These are phyloP conservation scores for Pseudocercospora musae DNA, from an alignment of 2,329 filamentous ascomycete genomes.

Conservation along the genomic window DNA sequence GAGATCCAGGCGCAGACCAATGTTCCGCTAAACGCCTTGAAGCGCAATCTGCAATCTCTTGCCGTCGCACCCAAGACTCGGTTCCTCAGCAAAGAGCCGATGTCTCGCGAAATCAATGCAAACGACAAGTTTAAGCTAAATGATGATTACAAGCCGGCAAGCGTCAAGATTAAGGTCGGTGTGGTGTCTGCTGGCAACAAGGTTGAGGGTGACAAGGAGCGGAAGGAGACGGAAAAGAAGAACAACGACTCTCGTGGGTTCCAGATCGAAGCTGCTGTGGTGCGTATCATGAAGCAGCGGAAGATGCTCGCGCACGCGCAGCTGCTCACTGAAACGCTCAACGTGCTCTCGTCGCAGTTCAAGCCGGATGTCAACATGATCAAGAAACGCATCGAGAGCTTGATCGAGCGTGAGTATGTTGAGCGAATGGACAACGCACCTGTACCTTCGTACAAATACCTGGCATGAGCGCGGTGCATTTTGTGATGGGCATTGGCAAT, in stretches of 20 bases:
- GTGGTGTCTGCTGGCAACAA: slow-evolving; percentile 78
- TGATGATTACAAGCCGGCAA: slow-evolving; percentile 73
- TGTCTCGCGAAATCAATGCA: slow-evolving; percentile 71
- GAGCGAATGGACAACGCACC: slow-evolving; percentile 67
- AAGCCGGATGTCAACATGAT: slow-evolving; percentile 73
- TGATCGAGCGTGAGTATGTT: slow-evolving; percentile 74
- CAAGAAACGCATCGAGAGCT: slow-evolving; percentile 75
- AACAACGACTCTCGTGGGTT: slow-evolving; percentile 69
- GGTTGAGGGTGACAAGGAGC: slow-evolving; percentile 69
- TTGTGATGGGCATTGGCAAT: background rate
- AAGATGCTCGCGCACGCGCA: slow-evolving; percentile 68
- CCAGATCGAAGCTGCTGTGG: slow-evolving; percentile 72
- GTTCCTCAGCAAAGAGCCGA: slow-evolving; percentile 75
- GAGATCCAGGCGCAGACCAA: slow-evolving; percentile 81
- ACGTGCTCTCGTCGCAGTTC: slow-evolving; percentile 67
- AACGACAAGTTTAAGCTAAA: slow-evolving; percentile 83
- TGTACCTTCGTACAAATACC: slow-evolving; percentile 65
- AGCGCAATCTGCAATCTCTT: slow-evolving; percentile 75
- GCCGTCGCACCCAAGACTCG: slow-evolving; percentile 79
- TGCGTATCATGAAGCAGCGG: slow-evolving; percentile 83
- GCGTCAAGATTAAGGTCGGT: slow-evolving; percentile 83
- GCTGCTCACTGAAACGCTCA: slow-evolving; percentile 68
- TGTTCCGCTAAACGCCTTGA: slow-evolving; percentile 71
- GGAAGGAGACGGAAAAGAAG: slow-evolving; percentile 70
- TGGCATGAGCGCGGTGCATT: slow-evolving; percentile 53